These are phyloP conservation scores for Skeletonema costatum DNA, from an alignment of 108 stramenopile genomes.

Conservation along the genomic window DNA sequence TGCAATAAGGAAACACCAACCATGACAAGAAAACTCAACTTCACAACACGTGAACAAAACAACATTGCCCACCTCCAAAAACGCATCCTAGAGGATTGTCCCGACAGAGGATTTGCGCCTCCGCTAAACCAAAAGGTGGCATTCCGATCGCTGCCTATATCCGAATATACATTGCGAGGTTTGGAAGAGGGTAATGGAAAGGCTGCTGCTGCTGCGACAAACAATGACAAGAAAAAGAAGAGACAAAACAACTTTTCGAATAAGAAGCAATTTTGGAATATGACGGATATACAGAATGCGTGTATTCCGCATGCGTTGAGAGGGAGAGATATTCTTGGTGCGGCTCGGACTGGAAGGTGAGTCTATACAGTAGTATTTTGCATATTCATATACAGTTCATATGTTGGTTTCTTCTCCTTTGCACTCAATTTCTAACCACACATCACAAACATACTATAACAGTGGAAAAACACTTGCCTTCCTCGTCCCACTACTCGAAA, in stretches of 20 bases:
- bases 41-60: conserved; percentile 16
- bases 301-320: conserved; percentile 93
- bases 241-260: conserved; percentile 19
- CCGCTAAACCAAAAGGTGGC: conserved; percentile 71
- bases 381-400: background rate
- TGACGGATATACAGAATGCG: conserved; percentile 93
- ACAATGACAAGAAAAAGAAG: conserved; percentile 31
- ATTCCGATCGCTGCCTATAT: conserved; percentile 80
- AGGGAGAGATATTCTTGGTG: conserved; percentile 93
- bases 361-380: background rate
- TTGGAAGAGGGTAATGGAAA: conserved; percentile 60
- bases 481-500: conserved; percentile 89
- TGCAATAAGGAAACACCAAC: background rate
- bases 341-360: conserved; percentile 90
- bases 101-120: conserved; percentile 67
- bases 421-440: background rate
- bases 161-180: conserved; percentile 67
- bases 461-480: conserved; percentile 93
- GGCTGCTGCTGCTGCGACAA: background rate
- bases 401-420: conserved; percentile 2
- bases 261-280: conserved; percentile 72
- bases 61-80: conserved; percentile 30
- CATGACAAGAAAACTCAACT: background rate
- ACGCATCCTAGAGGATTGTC: conserved; percentile 70
- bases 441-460: background rate